Evolutionary conservation across 2,329 filamentous ascomycete genomes (phyloP), one percentile per base, ranked within the genome.

Genomic region (Xylaria sp.): DNA sequence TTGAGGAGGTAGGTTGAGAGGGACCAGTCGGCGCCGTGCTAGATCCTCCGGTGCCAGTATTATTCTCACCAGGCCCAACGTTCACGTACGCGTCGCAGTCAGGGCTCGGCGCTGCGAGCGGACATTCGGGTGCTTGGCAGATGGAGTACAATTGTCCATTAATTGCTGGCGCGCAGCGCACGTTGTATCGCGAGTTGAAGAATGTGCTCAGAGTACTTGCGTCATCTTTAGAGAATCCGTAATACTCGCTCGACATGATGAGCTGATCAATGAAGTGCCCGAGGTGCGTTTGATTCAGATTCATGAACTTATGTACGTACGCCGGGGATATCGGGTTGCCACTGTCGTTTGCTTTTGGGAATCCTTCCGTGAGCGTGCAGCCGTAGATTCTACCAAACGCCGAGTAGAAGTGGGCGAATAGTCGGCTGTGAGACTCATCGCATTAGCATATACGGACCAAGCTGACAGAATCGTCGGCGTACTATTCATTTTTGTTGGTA

Each of bases 221-320:
- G 17, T 59, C 56, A 4, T 51, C 56, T 2, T 59, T 31, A 15
- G 56, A 59, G 38, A 59, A 59, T 28, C 56, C 56, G 12, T 25
- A 46, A 28, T 52, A 59, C 17, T 46, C 43, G 49, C 47, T 59
- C 38, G 56, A 45, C 17, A 59, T 12, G 25, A 43, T 59, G 33
- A 59, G 28, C 46, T 59, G 56, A 23, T 59, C 28, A 31, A 59
- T 59, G 47, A 59, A 59, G 23, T 59, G 38, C 4, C 56, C 47
- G 14, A 59, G 56, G 12, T 59, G 3, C 17, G 56, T 59, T 33
- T 59, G 56, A 25, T 59, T 59, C n/a, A 59, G 56, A n/a, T 53
- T 59, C 56, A 59, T 59, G 56, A 46, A 59, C 49, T 59, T 59
- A 21, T 59, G 56, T 19, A 59, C 56, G 47, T 59, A 59, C 14